Percentiles rank a stretch among this genome's conserved stretches.
Conservation (phyloP, 2,329 filamentous ascomycete genomes). For the Gaeumannomyces sp. region DNA sequence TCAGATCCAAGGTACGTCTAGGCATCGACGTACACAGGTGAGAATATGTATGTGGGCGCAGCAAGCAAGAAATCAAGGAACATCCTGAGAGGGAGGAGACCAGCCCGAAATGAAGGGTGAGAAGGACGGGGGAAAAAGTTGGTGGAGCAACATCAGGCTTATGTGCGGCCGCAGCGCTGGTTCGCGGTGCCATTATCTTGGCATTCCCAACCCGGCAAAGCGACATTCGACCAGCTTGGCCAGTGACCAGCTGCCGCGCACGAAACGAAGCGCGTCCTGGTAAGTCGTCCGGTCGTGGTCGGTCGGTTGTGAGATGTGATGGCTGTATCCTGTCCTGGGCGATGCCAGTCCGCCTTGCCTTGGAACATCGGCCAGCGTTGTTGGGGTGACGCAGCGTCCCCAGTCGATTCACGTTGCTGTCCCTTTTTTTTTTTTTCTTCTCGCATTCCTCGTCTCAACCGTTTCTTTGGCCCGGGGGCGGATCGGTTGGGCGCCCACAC, state of each 20-base stretch:
- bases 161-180: not conserved
- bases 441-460: too few relatives aligned
- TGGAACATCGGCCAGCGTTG: not conserved
- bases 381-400: not conserved
- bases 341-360: not conserved
- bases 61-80: not conserved
- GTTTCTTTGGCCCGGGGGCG: too few relatives aligned
- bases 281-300: too few relatives aligned
- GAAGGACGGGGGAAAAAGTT: not conserved
- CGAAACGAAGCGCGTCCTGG: not conserved
- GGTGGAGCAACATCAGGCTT: not conserved
- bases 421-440: not conserved
- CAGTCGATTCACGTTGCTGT: not conserved
- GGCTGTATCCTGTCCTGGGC: too few relatives aligned
- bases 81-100: not conserved
- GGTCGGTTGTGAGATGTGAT: too few relatives aligned
- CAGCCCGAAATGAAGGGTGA: conserved; percentile 1
- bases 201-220: not conserved
- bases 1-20: too few relatives aligned
- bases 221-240: not conserved
- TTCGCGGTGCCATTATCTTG: not conserved
- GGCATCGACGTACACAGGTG: too few relatives aligned
- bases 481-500: not conserved
- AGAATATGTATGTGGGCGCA: too few relatives aligned
- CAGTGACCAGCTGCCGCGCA: not conserved